Conservation (phyloP, 208 protist genomes). For the Trypanosoma boissoni region DNA sequence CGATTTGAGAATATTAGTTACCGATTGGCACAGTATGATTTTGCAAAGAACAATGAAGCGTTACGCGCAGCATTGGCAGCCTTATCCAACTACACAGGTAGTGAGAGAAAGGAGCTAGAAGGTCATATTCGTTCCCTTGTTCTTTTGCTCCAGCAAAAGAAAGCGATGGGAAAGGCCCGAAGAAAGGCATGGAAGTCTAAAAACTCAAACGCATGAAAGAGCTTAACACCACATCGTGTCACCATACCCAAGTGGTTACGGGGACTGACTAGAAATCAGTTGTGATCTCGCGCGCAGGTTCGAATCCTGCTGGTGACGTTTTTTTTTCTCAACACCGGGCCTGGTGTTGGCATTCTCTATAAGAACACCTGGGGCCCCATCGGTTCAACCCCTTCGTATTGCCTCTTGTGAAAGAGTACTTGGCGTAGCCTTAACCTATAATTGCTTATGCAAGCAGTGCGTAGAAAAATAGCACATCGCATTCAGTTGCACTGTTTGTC, state of each 20-base stretch:
- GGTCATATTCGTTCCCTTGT: slow-evolving; percentile 47
- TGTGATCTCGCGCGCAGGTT: slow-evolving; percentile 89
- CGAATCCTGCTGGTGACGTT: slow-evolving; percentile 80
- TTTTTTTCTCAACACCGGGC: slow-evolving; percentile 39
- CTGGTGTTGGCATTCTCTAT: not conserved
- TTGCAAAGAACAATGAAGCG: slow-evolving; percentile 46
- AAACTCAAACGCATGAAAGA: not conserved
- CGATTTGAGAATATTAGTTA: slow-evolving; percentile 71
- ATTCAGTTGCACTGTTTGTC: too few species aligned
- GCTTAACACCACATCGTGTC: slow-evolving; percentile 4
- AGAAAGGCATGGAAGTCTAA: slow-evolving; percentile 31
- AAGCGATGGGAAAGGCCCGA: slow-evolving; percentile 62
- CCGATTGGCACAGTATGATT: slow-evolving; percentile 60
- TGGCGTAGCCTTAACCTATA: too few species aligned
- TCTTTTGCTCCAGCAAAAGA: slow-evolving; percentile 46
- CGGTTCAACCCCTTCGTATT: too few species aligned
- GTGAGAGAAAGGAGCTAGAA: slow-evolving; percentile 53
- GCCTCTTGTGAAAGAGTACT: too few species aligned
- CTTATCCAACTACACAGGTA: slow-evolving; percentile 40
- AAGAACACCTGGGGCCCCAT: too few species aligned
- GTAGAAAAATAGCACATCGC: too few species aligned
- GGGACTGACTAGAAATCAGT: slow-evolving; percentile 87
- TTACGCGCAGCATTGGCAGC: slow-evolving; percentile 48
- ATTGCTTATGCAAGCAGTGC: too few species aligned
- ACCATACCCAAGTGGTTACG: slow-evolving; percentile 89